Evolutionary conservation across 2,329 filamentous ascomycete species (phyloP), one percentile per base, ranked within the genome.

Genomic region (Botrytis sinoallii): DNA sequence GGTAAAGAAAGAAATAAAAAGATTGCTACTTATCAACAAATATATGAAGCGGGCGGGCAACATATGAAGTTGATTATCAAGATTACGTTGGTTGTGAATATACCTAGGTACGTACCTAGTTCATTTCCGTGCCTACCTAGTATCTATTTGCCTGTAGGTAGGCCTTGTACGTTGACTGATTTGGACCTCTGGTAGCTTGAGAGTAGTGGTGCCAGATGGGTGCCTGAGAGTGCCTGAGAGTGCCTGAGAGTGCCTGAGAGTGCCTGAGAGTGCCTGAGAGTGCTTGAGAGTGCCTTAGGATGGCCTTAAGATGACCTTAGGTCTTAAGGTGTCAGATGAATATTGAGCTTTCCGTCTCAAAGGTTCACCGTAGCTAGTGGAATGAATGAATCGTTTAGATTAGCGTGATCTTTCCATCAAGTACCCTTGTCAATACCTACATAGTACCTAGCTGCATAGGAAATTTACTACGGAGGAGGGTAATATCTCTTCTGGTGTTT

Each of bases 291-390:
- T 32, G 32, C n/a, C n/a, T n/a, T n/a, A n/a, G n/a, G n/a, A n/a
- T n/a, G n/a, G n/a, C n/a, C n/a, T n/a, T n/a, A n/a, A n/a, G n/a
- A n/a, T n/a, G n/a, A n/a, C n/a, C n/a, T n/a, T n/a, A n/a, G n/a
- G n/a, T n/a, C 32, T 32, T 32, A 32, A 32, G 32, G 32, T 32
- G 32, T 32, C 32, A 4, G 32, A 42, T 32, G 52, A 18, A 18
- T 42, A 29, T 29, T 9, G 35, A 48, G 10, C 29, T 14, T 25
- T 5, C 20, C 7, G 32, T 35, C 38, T 55, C 44, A 60, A 35
- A n/a, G 9, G 38, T 5, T 44, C n/a, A 70, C 67, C 67, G 67
- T 70, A 70, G 52, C 16, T 70, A 70, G 67, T 70, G 55, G 9
- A 20, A 44, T 59, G n/a, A 57, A 57, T 57, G n/a, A 32, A 57